phyloP scores from a whole-genome alignment of 208 protist species.

The Leishmania aethiopica region DNA sequence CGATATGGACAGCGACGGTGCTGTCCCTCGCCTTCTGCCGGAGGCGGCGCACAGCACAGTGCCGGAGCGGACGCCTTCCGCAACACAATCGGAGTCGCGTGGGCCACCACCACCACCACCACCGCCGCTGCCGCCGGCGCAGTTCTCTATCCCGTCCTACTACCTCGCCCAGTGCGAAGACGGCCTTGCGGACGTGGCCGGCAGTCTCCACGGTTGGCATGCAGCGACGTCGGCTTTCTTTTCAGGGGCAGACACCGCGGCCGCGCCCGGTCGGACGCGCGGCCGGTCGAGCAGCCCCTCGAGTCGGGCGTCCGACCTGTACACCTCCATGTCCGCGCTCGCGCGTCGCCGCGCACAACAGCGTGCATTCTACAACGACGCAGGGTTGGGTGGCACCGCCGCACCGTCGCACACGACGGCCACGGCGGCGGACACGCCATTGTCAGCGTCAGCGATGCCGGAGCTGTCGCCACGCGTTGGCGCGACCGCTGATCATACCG shows the following conservation, averaged over 20 bases:
- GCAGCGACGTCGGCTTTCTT: conserved; percentile 27
- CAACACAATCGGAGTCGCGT: neutral
- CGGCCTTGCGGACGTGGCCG: conserved; percentile 18
- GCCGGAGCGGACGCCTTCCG: neutral
- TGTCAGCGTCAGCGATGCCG: neutral
- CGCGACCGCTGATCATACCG: neutral
- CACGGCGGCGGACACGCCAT: neutral
- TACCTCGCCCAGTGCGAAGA: conserved; percentile 33
- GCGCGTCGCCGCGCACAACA: conserved; percentile 23
- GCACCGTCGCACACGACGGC: neutral
- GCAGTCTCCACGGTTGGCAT: conserved; percentile 20
- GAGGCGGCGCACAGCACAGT: neutral
- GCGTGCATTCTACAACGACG: conserved; percentile 12
- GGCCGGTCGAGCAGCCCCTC: neutral
- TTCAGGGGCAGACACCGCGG: neutral
- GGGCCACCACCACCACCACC: neutral
- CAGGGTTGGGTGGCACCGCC: neutral
- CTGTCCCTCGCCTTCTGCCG: too few species aligned
- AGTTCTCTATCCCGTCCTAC: conserved; percentile 13
- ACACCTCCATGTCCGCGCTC: conserved; percentile 10
- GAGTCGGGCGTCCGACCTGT: conserved; percentile 8
- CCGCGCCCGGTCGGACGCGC: neutral
- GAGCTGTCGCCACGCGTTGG: neutral
- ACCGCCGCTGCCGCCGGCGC: neutral
- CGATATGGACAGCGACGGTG: neutral